These are phyloP conservation scores for Metschnikowia arizonensis DNA, from an alignment of 805 yeast species.

Conservation along the genomic window DNA sequence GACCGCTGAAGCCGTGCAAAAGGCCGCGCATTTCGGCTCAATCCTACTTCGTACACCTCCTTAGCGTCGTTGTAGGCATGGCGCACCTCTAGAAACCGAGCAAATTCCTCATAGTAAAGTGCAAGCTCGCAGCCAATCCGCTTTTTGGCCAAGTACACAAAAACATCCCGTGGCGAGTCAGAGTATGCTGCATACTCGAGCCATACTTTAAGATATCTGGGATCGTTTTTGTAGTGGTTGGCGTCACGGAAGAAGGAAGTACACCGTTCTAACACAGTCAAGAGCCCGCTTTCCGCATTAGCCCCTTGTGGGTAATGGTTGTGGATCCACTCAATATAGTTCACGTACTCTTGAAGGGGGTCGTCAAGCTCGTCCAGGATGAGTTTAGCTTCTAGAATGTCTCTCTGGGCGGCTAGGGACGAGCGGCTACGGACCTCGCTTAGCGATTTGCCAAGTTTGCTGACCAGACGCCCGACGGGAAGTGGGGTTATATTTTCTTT, in stretches of 20 bases:
- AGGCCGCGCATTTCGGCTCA: constrained; percentile 66
- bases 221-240: constrained; percentile 71
- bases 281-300: constrained; percentile 59
- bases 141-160: constrained; percentile 63
- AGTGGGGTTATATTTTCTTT: constrained; percentile 76
- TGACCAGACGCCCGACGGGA: constrained; percentile 65
- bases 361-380: constrained; percentile 63
- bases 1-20: constrained; percentile 28
- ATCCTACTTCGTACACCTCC: constrained; percentile 55
- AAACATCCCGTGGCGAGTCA: constrained; percentile 67
- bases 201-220: constrained; percentile 80
- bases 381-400: constrained; percentile 25
- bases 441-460: constrained; percentile 47
- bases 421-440: constrained; percentile 9
- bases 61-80: constrained; percentile 52
- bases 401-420: constrained; percentile 27
- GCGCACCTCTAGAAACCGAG: constrained; percentile 52
- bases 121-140: constrained; percentile 68
- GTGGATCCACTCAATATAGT: constrained; percentile 71
- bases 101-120: constrained; percentile 74
- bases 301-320: constrained; percentile 59
- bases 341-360: constrained; percentile 73
- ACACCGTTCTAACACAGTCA: constrained; percentile 64
- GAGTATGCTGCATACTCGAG: constrained; percentile 65
- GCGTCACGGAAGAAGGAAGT: constrained; percentile 64